Evolutionary conservation across 139 green algal genomes (phyloP), one percentile per base, ranked within the genome.

Genomic region (Trebouxia sp.): DNA sequence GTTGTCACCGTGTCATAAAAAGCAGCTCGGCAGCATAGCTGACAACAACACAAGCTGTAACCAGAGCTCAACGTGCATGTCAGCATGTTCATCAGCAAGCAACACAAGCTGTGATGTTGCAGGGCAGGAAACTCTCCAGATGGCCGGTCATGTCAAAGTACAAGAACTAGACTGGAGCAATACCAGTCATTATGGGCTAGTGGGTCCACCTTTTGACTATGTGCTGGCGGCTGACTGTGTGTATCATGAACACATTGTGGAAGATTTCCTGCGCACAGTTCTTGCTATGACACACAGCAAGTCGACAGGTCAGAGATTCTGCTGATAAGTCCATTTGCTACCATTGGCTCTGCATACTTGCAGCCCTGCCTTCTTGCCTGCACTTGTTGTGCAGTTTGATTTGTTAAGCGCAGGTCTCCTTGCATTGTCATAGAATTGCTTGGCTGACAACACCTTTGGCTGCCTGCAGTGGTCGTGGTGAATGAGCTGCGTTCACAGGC

Each of bases 181-280:
- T n/a, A 77, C 65, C 14, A 14, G 76, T n/a, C 82, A 89, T 30
- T 81, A 85, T 56, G 30, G 56, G n/a, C 9, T 11, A 28, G 81
- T 87, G 10, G 6, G 78, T 3, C 87, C 89, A 26, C 90, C 94
- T 4, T 94, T 89, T 79, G 93, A 97, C 75, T 91, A 86, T 81
- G 58, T 97, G 0, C 58, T 97, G 4, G 92, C 90, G 3, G 77
- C 90, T 8, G 91, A 96, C 82, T 97, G 93, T 85, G 90, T 98
- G 2, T 98, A 98, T 81, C 85, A 90, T 22, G 94, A 98, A 86
- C 55, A 91, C 37, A 85, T 94, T 12, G 80, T 94, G 35, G 75
- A 85, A 65, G 53, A 90, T 30, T 87, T 97, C 26, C 84, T 94
- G 47, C 48, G 74, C 12, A 90, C 86, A 0, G 82, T 96, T 3